phyloP scores from a whole-genome alignment of 2,329 filamentous ascomycete genomes.

The Graphium sp. region DNA sequence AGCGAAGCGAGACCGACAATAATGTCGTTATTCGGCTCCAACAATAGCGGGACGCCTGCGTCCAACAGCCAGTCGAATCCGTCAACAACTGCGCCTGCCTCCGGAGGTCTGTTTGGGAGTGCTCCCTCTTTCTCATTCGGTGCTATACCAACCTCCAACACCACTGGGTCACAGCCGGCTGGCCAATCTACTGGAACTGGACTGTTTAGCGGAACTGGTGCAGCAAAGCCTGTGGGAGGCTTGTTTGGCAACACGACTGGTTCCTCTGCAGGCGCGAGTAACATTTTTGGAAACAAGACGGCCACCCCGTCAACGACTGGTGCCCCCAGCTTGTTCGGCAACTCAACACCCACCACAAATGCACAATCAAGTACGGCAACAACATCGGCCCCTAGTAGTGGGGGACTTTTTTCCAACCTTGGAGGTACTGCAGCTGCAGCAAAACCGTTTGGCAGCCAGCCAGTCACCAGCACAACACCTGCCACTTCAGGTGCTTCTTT shows the following conservation, averaged over 20 bases:
- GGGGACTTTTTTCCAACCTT: constrained; percentile 5
- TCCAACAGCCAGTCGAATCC: constrained; percentile 8
- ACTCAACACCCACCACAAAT: no score
- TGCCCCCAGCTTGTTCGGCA: constrained; percentile 9
- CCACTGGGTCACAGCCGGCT: constrained; percentile 14
- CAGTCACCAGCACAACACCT: constrained; percentile 12
- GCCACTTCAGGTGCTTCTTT: constrained; percentile 9
- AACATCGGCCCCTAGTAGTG: constrained; percentile 4
- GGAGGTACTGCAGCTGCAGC: constrained; percentile 4
- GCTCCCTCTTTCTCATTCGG: constrained; percentile 24
- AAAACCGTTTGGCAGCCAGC: constrained; percentile 11
- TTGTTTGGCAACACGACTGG: constrained; percentile 11
- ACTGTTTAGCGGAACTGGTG: constrained; percentile 7
- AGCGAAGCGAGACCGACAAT: no score
- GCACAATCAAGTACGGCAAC: no score
- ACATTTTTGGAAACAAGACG: constrained; percentile 3
- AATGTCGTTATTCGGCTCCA: constrained; percentile 23
- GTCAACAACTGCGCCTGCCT: constrained; percentile 19
- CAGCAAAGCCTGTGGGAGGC: constrained; percentile 7
- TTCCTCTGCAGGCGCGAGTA: constrained; percentile 6
- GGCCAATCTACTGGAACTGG: constrained; percentile 7
- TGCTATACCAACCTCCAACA: constrained; percentile 22
- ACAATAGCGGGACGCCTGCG: constrained; percentile 9
- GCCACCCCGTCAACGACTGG: constrained; percentile 7
- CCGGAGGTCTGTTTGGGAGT: constrained; percentile 22